phyloP scores from a whole-genome alignment of 1,284 basidiomycete genomes.

The Peniophora sp. region DNA sequence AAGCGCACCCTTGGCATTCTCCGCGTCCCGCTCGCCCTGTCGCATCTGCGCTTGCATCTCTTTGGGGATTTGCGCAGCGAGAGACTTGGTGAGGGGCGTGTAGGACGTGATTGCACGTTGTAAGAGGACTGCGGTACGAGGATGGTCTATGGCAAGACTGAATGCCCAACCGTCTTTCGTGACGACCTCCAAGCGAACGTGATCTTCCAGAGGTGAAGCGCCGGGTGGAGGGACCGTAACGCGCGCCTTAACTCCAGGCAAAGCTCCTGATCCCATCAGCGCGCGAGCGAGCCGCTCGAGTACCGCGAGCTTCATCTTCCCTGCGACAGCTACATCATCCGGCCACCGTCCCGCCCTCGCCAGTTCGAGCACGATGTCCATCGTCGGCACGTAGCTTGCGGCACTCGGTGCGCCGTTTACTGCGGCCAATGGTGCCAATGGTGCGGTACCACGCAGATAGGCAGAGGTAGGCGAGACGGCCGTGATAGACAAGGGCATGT shows the following conservation, averaged over 20 bases:
- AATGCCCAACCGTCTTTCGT: slow-evolving; percentile 87
- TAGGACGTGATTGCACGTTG: slow-evolving; percentile 52
- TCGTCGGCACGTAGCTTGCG: slow-evolving; percentile 61
- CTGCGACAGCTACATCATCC: slow-evolving; percentile 87
- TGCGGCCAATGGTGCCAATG: slow-evolving; percentile 69
- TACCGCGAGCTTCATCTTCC: slow-evolving; percentile 93
- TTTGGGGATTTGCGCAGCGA: slow-evolving; percentile 27
- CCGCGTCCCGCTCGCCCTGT: slow-evolving; percentile 36
- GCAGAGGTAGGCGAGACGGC: slow-evolving; percentile 72
- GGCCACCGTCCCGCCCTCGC: slow-evolving; percentile 94
- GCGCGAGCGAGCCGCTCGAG: slow-evolving; percentile 69
- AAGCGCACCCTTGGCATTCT: slow-evolving; percentile 56
- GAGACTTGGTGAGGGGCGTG: slow-evolving; percentile 6
- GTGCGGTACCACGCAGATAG: slow-evolving; percentile 76
- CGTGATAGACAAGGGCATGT: slow-evolving; percentile 74
- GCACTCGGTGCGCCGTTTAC: slow-evolving; percentile 39
- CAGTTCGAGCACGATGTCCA: slow-evolving; percentile 78
- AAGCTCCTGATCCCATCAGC: slow-evolving; percentile 39
- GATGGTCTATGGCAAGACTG: slow-evolving; percentile 77
- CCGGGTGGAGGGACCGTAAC: slow-evolving; percentile 47
- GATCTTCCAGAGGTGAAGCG: slow-evolving; percentile 60
- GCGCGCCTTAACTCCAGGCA: slow-evolving; percentile 44
- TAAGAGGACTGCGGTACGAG: slow-evolving; percentile 77
- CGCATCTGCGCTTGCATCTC: slow-evolving; percentile 25
- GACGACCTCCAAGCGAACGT: slow-evolving; percentile 70